phyloP scores from a whole-genome alignment of 1,284 basidiomycete species.

The Ustilago crameri region DNA sequence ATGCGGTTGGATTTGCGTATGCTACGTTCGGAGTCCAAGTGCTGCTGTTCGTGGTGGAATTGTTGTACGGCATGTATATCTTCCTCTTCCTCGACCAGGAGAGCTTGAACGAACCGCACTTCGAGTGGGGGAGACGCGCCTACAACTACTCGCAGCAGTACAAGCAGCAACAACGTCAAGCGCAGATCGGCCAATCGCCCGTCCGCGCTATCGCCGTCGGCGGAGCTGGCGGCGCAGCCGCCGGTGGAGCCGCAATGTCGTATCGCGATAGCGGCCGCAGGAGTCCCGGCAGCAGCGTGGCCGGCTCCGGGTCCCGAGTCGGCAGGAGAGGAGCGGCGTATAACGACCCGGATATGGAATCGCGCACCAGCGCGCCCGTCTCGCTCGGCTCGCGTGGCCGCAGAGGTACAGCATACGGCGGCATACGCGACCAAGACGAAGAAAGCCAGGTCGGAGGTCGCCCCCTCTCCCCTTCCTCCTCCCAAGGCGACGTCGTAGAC shows the following conservation, averaged over 20 bases:
- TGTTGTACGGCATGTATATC: conserved; percentile 61
- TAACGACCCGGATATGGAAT: conserved; percentile 52
- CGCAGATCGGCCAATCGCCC: conserved; percentile 20
- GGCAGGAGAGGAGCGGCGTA: conserved; percentile 57
- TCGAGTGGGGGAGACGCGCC: conserved; percentile 64
- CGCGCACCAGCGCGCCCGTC: conserved; percentile 33
- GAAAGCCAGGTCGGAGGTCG: conserved; percentile 32
- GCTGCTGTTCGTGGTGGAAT: conserved; percentile 60
- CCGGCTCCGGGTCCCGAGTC: conserved; percentile 3
- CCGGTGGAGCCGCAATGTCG: conserved; percentile 4
- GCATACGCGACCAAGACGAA: conserved; percentile 43
- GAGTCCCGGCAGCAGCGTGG: conserved; percentile 16
- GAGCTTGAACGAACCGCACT: conserved; percentile 71
- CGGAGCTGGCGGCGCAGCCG: conserved; percentile 22
- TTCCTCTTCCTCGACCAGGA: conserved; percentile 69
- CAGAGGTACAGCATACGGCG: conserved; percentile 52
- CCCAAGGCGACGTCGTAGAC: conserved; percentile 9
- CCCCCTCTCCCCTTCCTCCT: conserved; percentile 12
- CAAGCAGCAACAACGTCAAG: conserved; percentile 22
- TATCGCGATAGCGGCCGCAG: conserved; percentile 22
- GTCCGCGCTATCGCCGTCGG: conserved; percentile 13
- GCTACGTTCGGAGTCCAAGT: conserved; percentile 68
- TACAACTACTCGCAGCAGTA: conserved; percentile 58
- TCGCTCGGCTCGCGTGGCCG: conserved; percentile 54
- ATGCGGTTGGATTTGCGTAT: conserved; percentile 65